These are phyloP conservation scores for Cutaneotrichosporon daszewskae DNA, from an alignment of 1,284 basidiomycete genomes.

Conservation along the genomic window DNA sequence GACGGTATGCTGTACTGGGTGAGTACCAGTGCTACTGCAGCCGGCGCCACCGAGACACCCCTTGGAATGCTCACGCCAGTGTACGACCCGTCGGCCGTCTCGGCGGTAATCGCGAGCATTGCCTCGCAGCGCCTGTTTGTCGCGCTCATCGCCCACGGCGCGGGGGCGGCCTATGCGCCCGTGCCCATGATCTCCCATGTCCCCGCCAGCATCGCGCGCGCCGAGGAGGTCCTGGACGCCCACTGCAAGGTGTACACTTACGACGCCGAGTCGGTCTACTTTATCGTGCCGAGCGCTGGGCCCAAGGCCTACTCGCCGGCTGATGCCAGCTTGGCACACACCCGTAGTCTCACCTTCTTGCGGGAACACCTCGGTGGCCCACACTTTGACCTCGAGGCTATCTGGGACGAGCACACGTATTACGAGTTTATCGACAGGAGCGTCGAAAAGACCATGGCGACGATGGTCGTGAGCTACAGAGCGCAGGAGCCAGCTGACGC, in stretches of 20 bases:
- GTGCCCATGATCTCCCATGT: constrained; percentile 13
- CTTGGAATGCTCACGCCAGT: constrained; percentile 8
- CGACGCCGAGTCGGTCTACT: constrained; percentile 13
- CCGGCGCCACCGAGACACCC: no score
- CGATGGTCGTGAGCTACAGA: constrained; percentile 23
- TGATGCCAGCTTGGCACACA: constrained; percentile 14
- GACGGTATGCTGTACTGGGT: constrained; percentile 13
- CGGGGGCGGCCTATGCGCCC: constrained; percentile 4
- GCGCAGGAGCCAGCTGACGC: background rate
- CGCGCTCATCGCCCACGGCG: constrained; percentile 15
- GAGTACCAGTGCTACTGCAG: no score
- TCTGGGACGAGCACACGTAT: constrained; percentile 21
- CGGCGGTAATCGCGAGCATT: constrained; percentile 8
- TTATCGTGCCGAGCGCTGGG: constrained; percentile 17
- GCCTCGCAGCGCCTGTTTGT: constrained; percentile 2
- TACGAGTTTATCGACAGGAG: constrained; percentile 25
- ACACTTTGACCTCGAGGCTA: constrained; percentile 18
- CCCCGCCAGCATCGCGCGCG: constrained; percentile 2
- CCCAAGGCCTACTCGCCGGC: constrained; percentile 14
- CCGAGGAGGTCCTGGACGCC: background rate
- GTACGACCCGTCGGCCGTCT: constrained; percentile 16
- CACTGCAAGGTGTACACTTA: constrained; percentile 6
- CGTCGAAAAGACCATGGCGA: constrained; percentile 29
- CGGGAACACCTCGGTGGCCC: constrained; percentile 15
- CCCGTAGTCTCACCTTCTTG: constrained; percentile 15